These are phyloP conservation scores for Karstenula rhodostoma DNA, from an alignment of 2,329 filamentous ascomycete genomes.

Conservation along the genomic window DNA sequence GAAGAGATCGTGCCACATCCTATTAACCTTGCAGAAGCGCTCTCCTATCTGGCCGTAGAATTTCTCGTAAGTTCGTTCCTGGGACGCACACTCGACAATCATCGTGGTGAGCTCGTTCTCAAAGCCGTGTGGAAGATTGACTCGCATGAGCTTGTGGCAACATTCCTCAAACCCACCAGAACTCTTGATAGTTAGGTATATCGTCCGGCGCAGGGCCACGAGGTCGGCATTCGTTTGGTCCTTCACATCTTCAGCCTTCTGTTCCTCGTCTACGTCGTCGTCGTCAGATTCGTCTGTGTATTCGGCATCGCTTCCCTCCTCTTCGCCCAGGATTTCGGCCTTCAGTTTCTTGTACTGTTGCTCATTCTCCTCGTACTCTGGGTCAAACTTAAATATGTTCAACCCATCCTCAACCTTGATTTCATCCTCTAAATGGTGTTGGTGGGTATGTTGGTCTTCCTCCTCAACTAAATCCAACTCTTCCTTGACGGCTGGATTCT, in stretches of 20 bases:
- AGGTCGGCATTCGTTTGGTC: slow-evolving; percentile 97
- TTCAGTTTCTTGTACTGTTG: slow-evolving; percentile 88
- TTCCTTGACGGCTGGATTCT: slow-evolving; percentile 88
- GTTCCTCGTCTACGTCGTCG: slow-evolving; percentile 78
- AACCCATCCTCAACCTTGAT: slow-evolving; percentile 83
- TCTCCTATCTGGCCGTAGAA: slow-evolving; percentile 96
- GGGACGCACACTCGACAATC: slow-evolving; percentile 96
- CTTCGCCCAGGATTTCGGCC: slow-evolving; percentile 90
- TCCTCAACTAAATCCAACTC: slow-evolving; percentile 96
- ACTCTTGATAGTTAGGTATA: slow-evolving; percentile 97
- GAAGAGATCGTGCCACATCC: slow-evolving; percentile 92
- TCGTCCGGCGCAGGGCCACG: slow-evolving; percentile 89
- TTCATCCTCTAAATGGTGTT: slow-evolving; percentile 76
- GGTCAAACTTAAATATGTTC: slow-evolving; percentile 95
- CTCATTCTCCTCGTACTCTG: slow-evolving; percentile 90
- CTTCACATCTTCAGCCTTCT: slow-evolving; percentile 91
- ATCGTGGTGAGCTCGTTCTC: slow-evolving; percentile 93
- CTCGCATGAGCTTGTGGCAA: slow-evolving; percentile 90
- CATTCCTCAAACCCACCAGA: slow-evolving; percentile 96
- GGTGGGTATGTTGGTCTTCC: slow-evolving; percentile 96
- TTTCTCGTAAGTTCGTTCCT: slow-evolving; percentile 96
- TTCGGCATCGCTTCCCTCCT: slow-evolving; percentile 74
- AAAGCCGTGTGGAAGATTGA: slow-evolving; percentile 84
- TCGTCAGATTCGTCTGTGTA: slow-evolving; percentile 71
- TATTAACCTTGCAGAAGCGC: slow-evolving; percentile 93